phyloP scores from a whole-genome alignment of 2,329 filamentous ascomycete species.

The Aspergillus puulaauensis region DNA sequence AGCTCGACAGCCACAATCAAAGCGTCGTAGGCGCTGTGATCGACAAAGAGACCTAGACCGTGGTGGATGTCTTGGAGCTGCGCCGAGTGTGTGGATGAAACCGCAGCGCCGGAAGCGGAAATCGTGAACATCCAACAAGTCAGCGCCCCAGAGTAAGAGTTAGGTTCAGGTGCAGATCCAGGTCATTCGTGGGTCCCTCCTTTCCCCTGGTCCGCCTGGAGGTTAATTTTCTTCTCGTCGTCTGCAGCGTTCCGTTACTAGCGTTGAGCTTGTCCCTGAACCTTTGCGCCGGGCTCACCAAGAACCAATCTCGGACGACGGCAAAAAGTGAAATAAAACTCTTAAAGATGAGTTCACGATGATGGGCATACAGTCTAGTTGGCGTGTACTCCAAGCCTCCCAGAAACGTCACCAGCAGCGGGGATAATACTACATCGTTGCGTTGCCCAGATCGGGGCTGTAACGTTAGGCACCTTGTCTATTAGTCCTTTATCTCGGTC shows the following conservation, averaged over 20 bases:
- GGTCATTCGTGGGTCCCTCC: background rate
- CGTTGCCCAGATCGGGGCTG: background rate
- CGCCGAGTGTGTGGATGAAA: slow-evolving; percentile 14
- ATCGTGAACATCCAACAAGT: background rate
- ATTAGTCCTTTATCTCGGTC: background rate
- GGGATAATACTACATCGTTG: background rate
- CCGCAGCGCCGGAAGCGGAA: slow-evolving; percentile 19
- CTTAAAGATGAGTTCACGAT: no score
- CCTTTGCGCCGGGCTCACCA: no score
- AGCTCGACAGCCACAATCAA: background rate
- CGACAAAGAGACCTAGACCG: background rate
- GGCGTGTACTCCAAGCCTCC: no score
- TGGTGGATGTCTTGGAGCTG: background rate
- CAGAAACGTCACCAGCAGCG: no score
- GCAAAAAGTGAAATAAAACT: no score
- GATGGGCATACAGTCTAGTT: no score
- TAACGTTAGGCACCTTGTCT: background rate
- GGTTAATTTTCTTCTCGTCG: background rate
- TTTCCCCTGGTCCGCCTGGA: background rate
- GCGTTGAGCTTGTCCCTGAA: no score
- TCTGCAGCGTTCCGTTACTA: background rate
- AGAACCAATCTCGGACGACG: no score
- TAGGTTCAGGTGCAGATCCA: no score
- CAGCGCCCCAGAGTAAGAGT: background rate
- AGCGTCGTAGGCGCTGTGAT: background rate